Conservation (phyloP, 148 eudicot genomes). For the Camellia granthamiana region DNA sequence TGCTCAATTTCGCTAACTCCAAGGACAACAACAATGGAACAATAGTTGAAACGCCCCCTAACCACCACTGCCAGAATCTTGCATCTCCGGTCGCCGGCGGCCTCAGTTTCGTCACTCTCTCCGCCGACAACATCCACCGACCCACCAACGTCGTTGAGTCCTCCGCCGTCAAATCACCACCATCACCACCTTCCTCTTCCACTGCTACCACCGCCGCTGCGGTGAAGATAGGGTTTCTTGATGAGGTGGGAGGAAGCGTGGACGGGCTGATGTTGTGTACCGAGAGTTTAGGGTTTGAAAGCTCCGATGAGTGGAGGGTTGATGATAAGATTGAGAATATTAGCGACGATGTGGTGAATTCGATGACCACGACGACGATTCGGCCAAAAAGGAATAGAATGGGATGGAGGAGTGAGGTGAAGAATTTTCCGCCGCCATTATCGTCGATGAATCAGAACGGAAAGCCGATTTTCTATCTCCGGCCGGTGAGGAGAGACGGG, state of each 20-base stretch:
- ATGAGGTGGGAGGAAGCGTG: slow-evolving; percentile 26
- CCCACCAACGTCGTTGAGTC: slow-evolving; percentile 6
- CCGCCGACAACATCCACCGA: neutral
- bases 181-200: neutral
- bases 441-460: slow-evolving; percentile 47
- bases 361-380: neutral
- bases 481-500: slow-evolving; percentile 46
- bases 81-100: slow-evolving; percentile 3
- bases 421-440: slow-evolving; percentile 60
- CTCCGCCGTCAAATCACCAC: neutral
- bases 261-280: slow-evolving; percentile 53
- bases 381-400: slow-evolving; percentile 11
- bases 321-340: slow-evolving; percentile 18
- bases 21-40: neutral
- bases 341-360: neutral
- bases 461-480: slow-evolving; percentile 35
- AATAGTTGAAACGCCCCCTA: neutral
- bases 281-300: slow-evolving; percentile 69
- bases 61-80: neutral
- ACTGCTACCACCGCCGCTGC: neutral
- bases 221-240: slow-evolving; percentile 27
- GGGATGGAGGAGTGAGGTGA: neutral
- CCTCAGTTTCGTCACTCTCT: slow-evolving; percentile 1
- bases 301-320: slow-evolving; percentile 48
- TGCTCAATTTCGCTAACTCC: neutral